These are phyloP conservation scores for Wickerhamiella qilinensis DNA, from an alignment of 805 yeast genomes.

Conservation along the genomic window DNA sequence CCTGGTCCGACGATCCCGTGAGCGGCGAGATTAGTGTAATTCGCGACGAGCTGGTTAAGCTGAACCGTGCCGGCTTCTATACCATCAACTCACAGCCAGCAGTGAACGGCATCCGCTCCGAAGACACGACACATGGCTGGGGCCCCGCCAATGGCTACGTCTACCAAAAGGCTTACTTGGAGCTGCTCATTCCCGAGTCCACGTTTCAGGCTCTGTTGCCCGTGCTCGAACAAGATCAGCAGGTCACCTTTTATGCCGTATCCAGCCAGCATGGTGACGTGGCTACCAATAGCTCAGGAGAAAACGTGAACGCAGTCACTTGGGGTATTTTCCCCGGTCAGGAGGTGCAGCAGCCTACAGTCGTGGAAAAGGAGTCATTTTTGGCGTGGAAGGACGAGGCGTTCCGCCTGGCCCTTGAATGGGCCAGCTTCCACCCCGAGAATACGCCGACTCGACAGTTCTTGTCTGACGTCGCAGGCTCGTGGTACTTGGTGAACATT, in stretches of 20 bases:
- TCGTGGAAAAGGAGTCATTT: slow-evolving; percentile 81
- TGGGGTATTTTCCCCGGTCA: slow-evolving; percentile 98
- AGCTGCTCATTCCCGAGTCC: slow-evolving; percentile 56
- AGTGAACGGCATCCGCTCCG: slow-evolving; percentile 60
- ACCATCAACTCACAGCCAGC: slow-evolving; percentile 94
- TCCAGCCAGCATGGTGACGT: slow-evolving; percentile 34
- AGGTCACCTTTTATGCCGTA: slow-evolving; percentile 67
- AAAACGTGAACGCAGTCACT: slow-evolving; percentile 84
- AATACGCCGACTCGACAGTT: slow-evolving; percentile 25
- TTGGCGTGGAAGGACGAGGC: slow-evolving; percentile 97
- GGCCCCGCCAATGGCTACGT: slow-evolving; percentile 89
- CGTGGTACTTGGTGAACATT: slow-evolving; percentile 65
- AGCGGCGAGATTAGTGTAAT: slow-evolving; percentile 58
- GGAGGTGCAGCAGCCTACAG: slow-evolving; percentile 89
- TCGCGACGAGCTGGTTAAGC: slow-evolving; percentile 37
- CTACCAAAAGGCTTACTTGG: slow-evolving; percentile 86
- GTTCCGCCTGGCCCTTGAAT: slow-evolving; percentile 63
- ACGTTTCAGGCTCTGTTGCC: slow-evolving; percentile 31
- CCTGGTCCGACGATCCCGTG: slow-evolving; percentile 92
- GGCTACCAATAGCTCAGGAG: slow-evolving; percentile 51
- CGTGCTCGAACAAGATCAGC: slow-evolving; percentile 29
- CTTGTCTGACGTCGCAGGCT: slow-evolving; percentile 32
- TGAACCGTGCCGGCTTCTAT: slow-evolving; percentile 53
- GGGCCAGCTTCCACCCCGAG: slow-evolving; percentile 33
- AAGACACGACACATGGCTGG: slow-evolving; percentile 72